Percentiles rank a stretch among this genome's conserved stretches.
phyloP scores from a whole-genome alignment of 371 early-diverging fungal genomes.

The Mucor mucedo region DNA sequence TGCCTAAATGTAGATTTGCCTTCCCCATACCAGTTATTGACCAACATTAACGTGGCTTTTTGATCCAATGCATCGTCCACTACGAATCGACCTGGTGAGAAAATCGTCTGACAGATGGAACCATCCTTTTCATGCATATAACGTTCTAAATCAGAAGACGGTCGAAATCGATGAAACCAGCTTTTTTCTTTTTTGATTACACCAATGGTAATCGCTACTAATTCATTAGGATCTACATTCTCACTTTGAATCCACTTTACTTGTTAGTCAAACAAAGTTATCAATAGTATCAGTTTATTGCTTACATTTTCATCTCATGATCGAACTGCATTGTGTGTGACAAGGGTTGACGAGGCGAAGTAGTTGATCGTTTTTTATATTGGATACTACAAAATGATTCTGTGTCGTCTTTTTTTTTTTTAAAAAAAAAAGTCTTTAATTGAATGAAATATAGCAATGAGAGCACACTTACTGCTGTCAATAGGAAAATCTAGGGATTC shows the following conservation, averaged over 20 bases:
- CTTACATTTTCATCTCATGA: slow-evolving; percentile 29
- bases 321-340: slow-evolving; percentile 18
- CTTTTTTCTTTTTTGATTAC: not conserved
- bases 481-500: slow-evolving; percentile 43
- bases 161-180: slow-evolving; percentile 25
- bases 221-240: slow-evolving; percentile 19
- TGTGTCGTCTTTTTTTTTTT: slow-evolving; percentile 6
- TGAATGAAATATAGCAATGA: not conserved
- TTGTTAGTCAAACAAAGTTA: no score
- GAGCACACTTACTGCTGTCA: slow-evolving; percentile 25
- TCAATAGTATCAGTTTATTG: not conserved
- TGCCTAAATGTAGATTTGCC: slow-evolving; percentile 1
- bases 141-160: slow-evolving; percentile 14
- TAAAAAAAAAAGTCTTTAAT: not conserved
- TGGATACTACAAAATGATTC: slow-evolving; percentile 17
- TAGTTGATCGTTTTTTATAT: slow-evolving; percentile 12
- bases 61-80: not conserved
- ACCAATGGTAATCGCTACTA: slow-evolving; percentile 22
- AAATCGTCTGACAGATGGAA: slow-evolving; percentile 41
- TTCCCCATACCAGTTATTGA: slow-evolving; percentile 48
- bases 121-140: slow-evolving; percentile 32
- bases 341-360: slow-evolving; percentile 10
- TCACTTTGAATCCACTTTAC: slow-evolving; percentile 3
- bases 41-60: slow-evolving; percentile 41
- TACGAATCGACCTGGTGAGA: slow-evolving; percentile 29